Conservation (phyloP, 257 asterid species). For the Solanum chmielewskii region DNA sequence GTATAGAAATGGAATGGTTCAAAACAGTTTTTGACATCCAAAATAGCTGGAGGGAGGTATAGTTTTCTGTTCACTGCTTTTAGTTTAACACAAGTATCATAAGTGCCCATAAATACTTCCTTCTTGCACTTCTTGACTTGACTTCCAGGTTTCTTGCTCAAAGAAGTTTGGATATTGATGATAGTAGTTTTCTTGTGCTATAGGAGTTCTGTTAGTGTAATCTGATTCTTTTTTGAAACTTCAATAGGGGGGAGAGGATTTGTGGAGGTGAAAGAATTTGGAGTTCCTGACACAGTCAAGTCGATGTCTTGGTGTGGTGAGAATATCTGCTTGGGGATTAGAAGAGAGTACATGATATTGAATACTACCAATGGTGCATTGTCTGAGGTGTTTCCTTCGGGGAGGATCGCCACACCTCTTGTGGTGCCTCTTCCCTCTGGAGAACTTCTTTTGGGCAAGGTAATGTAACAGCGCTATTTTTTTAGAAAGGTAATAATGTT, state of each 20-base stretch:
- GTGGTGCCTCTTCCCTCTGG: constrained; percentile 91
- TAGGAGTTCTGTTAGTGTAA: background rate
- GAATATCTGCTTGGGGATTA: constrained; percentile 80
- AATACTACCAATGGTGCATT: constrained; percentile 81
- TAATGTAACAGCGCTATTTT: constrained; percentile 1
- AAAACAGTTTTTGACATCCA: background rate
- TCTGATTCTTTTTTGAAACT: background rate
- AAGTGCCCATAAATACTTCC: background rate
- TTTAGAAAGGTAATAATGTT: background rate
- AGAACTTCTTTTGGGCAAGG: constrained; percentile 95
- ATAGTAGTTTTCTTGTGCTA: background rate
- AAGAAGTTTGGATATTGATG: background rate
- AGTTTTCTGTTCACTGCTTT: background rate
- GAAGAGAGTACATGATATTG: constrained; percentile 76
- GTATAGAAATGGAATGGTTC: background rate
- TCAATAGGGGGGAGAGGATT: constrained; percentile 88
- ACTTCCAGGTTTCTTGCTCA: background rate
- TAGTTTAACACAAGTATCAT: background rate
- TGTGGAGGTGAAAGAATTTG: constrained; percentile 91
- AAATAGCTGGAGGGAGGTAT: background rate
- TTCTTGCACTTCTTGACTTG: background rate
- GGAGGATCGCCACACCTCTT: constrained; percentile 92
- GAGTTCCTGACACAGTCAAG: constrained; percentile 87
- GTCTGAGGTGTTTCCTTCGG: constrained; percentile 89
- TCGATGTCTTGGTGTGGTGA: constrained; percentile 99